Base-by-base conservation (phyloP, 1,284 basidiomycete species). In the Vanrija sp. region DNA sequence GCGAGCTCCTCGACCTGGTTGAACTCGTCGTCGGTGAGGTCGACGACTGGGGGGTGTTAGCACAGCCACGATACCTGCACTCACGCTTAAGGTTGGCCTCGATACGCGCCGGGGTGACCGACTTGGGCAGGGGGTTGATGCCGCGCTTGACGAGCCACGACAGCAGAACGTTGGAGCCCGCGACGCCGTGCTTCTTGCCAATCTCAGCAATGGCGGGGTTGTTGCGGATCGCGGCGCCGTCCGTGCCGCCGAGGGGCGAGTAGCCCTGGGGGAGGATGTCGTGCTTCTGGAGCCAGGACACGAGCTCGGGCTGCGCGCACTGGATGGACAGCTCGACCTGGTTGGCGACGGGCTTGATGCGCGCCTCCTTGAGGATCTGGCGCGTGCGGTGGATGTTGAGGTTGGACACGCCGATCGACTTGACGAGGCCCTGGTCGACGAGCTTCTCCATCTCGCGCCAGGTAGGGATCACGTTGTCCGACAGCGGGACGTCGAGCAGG, bases 261-360 rank as follows among this genome's bases (percentile, higher is more conserved):
- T 90, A 90, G 18, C 87, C 86, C 68, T 89, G 84, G 16, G 89
- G 80, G 10, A 88, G 78, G 49, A 90, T 73, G 43, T 80, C 78
- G 59, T 87, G 80, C 55, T 84, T 71, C 58, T 73, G 60, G 62
- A 81, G 56, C 63, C 85, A 87, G 77, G 84, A 79, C 54, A 90
- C 75, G 38, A 94, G 81, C 65, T 91, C 87, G 1, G 86, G 85
- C 73, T 94, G 90, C 18, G 91, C 87, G 72, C 86, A 85, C 81
- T 83, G 88, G 73, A 83, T 87, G 74, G 82, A 90, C 29, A 92
- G 81, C 70, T 93, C 91, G 51, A 93, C 86, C 71, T 92, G 73
- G 68, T 74, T 87, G 57, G 89, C 83, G 28, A 86, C 89, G 38
- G 81, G 81, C 63, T 78, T 73, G 69, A 79, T 77, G 61, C 71